phyloP scores from a whole-genome alignment of 805 yeast species.

The Candida sphagnicola region DNA sequence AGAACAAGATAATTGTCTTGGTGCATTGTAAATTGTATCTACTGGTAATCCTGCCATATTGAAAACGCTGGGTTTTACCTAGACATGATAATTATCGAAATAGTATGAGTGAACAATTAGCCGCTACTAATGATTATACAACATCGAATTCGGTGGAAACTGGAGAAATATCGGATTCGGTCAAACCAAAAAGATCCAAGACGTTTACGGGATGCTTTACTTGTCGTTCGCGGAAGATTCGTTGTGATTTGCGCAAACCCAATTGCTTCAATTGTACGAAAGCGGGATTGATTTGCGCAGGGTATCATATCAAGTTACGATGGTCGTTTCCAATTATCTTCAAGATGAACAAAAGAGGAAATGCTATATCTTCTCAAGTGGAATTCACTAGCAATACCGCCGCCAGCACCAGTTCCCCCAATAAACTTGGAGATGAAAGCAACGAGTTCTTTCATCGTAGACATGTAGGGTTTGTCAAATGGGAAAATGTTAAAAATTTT shows the following conservation, averaged over 20 bases:
- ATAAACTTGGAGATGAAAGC: constrained; percentile 10
- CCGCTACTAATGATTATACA: not conserved
- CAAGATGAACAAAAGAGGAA: constrained; percentile 20
- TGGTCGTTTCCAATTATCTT: constrained; percentile 61
- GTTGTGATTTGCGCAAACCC: constrained; percentile 75
- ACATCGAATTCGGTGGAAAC: not conserved
- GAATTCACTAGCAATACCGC: constrained; percentile 20
- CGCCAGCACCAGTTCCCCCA: constrained; percentile 11
- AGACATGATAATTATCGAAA: not conserved
- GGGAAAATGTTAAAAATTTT: constrained; percentile 48
- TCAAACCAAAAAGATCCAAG: constrained; percentile 37
- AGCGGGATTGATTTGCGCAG: constrained; percentile 69
- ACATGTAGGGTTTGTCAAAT: constrained; percentile 68
- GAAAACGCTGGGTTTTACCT: not conserved
- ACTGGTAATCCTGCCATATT: too few species aligned
- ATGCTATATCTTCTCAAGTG: constrained; percentile 26
- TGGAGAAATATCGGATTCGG: not conserved
- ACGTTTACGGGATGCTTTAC: constrained; percentile 89
- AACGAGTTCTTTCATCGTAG: constrained; percentile 62
- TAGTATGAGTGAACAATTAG: not conserved
- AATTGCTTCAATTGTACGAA: constrained; percentile 66
- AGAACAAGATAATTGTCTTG: too few species aligned
- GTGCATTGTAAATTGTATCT: too few species aligned
- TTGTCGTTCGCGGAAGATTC: constrained; percentile 74
- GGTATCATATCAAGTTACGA: constrained; percentile 74